Evolutionary conservation across 2,329 filamentous ascomycete genomes (phyloP).

Genomic region (Tothia fuscella): DNA sequence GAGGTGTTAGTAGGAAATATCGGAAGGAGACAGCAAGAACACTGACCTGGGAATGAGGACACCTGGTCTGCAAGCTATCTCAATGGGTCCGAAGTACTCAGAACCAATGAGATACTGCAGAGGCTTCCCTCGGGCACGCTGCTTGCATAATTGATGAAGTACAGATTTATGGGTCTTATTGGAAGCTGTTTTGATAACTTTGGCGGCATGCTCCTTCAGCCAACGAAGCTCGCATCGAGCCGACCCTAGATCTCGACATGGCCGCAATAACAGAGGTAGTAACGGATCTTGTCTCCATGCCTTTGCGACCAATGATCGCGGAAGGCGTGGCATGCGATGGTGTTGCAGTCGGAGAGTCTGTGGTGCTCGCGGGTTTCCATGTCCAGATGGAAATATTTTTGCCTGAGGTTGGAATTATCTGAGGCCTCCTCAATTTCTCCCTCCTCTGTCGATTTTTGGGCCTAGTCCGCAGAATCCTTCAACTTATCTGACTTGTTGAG

Average conservation of each 20-base stretch:
- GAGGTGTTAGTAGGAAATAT: not conserved
- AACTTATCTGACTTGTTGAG: too few relatives aligned
- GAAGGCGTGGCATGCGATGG: constrained; percentile 45
- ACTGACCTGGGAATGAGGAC: constrained; percentile 72
- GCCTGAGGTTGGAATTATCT: too few relatives aligned
- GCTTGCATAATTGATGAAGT: constrained; percentile 18
- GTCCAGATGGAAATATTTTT: too few relatives aligned
- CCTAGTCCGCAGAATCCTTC: too few relatives aligned
- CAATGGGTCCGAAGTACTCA: constrained; percentile 75
- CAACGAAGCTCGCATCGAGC: constrained; percentile 61
- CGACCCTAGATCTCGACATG: constrained; percentile 50
- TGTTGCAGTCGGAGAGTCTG: too few relatives aligned
- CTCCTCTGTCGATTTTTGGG: too few relatives aligned
- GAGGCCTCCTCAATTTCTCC: too few relatives aligned
- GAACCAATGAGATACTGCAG: constrained; percentile 82
- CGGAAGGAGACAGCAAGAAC: too few relatives aligned
- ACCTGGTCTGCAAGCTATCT: constrained; percentile 62
- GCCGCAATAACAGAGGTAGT: constrained; percentile 49
- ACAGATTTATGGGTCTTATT: constrained; percentile 12
- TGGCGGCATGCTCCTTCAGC: constrained; percentile 48
- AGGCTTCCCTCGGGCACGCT: constrained; percentile 53
- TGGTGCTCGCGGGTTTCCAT: too few relatives aligned
- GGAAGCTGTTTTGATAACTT: constrained; percentile 12
- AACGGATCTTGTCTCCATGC: constrained; percentile 44
- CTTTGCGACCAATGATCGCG: constrained; percentile 43